phyloP scores from a whole-genome alignment of 2,329 filamentous ascomycete species.

The Xylariales sp. region DNA sequence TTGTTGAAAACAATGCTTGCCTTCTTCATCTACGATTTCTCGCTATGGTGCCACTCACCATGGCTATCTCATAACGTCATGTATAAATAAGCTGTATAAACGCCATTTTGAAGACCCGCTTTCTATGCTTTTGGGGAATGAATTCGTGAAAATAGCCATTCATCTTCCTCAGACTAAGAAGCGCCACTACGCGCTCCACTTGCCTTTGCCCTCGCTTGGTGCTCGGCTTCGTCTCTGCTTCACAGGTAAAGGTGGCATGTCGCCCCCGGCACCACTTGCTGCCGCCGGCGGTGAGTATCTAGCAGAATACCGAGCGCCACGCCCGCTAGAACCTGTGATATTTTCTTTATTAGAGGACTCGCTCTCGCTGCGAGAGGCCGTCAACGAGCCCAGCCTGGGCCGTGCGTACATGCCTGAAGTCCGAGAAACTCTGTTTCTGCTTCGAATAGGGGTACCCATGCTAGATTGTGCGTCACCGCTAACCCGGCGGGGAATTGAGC shows the following conservation, averaged over 20 bases:
- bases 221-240: slow-evolving; percentile 43
- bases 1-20: too few species aligned
- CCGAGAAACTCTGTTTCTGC: slow-evolving; percentile 43
- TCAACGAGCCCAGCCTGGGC: slow-evolving; percentile 38
- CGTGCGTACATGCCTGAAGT: slow-evolving; percentile 41
- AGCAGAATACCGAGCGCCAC: slow-evolving; percentile 36
- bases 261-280: slow-evolving; percentile 15
- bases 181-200: slow-evolving; percentile 42
- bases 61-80: slow-evolving; percentile 9
- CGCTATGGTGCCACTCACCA: too few species aligned
- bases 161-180: slow-evolving; percentile 29
- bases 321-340: slow-evolving; percentile 30
- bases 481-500: slow-evolving; percentile 43
- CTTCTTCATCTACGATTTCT: too few species aligned
- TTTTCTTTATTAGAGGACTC: slow-evolving; percentile 49
- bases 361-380: slow-evolving; percentile 43
- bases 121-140: slow-evolving; percentile 26
- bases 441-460: slow-evolving; percentile 23
- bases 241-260: slow-evolving; percentile 31
- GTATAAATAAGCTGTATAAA: slow-evolving; percentile 22
- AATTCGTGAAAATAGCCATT: slow-evolving; percentile 1
- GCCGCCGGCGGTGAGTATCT: slow-evolving; percentile 38
- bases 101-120: slow-evolving; percentile 20
- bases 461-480: slow-evolving; percentile 40
- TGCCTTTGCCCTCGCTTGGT: slow-evolving; percentile 45